Evolutionary conservation across 225 moss, liverwort and hornwort genomes (phyloP).

Genomic region (Thuidium tamariscinum): DNA sequence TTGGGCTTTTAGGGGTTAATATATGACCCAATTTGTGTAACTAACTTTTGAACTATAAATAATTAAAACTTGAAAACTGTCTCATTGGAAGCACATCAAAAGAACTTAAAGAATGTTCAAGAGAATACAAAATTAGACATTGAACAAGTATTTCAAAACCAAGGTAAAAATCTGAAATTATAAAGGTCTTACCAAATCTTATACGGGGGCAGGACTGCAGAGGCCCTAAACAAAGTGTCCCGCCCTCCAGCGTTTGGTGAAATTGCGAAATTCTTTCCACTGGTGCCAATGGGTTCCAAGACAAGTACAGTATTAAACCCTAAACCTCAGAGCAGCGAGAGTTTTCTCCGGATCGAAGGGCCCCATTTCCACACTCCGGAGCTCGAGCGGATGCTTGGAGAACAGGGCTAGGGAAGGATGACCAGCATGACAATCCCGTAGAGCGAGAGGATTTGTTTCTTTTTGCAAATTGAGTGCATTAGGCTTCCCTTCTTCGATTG

Average conservation of each 20-base stretch:
- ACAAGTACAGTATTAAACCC: not conserved
- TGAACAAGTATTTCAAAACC: too few relatives aligned
- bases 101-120: too few relatives aligned
- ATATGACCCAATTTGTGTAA: too few relatives aligned
- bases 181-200: too few relatives aligned
- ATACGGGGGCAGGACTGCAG: too few relatives aligned
- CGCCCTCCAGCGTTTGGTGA: not conserved
- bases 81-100: too few relatives aligned
- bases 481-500: not conserved
- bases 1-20: too few relatives aligned
- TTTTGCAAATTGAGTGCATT: not conserved
- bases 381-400: not conserved
- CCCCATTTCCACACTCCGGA: not conserved
- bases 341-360: not conserved
- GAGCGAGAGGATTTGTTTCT: not conserved
- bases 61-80: too few relatives aligned
- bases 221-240: too few relatives aligned
- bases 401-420: not conserved
- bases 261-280: not conserved
- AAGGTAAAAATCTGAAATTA: too few relatives aligned
- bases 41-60: too few relatives aligned
- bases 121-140: too few relatives aligned
- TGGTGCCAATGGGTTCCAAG: not conserved
- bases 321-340: not conserved
- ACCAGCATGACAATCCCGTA: not conserved